phyloP scores from a whole-genome alignment of 495 filamentous ascomycete species.

The Aspergillus incahuasiensis region DNA sequence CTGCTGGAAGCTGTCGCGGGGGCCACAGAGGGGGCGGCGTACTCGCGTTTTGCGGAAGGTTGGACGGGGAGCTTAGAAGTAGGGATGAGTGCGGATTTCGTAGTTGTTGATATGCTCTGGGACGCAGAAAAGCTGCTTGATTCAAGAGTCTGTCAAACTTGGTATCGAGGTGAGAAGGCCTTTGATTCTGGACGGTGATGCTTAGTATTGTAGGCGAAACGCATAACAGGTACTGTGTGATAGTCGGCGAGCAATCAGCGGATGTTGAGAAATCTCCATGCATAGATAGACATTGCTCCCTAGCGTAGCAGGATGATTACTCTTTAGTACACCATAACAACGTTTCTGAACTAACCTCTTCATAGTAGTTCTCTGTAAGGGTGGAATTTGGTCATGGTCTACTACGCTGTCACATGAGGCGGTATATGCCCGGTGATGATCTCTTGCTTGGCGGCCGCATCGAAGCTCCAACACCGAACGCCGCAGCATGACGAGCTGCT shows the following conservation, averaged over 20 bases:
- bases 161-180: slow-evolving; percentile 45
- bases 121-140: slow-evolving; percentile 45
- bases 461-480: slow-evolving; percentile 1
- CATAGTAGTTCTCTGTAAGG: neutral
- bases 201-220: too few species aligned
- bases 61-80: slow-evolving; percentile 44
- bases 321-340: too few species aligned
- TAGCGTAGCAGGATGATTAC: too few species aligned
- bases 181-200: slow-evolving; percentile 2
- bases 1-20: slow-evolving; percentile 47
- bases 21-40: slow-evolving; percentile 50
- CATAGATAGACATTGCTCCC: too few species aligned
- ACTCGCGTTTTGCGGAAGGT: slow-evolving; percentile 50
- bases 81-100: slow-evolving; percentile 52
- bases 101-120: slow-evolving; percentile 55
- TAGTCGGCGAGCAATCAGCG: too few species aligned
- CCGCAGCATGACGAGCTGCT: slow-evolving; percentile 8
- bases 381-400: too few species aligned
- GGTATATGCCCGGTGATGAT: slow-evolving; percentile 1
- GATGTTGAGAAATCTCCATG: too few species aligned
- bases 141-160: slow-evolving; percentile 49
- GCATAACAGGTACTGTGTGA: too few species aligned
- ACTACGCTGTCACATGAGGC: slow-evolving; percentile 17
- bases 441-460: slow-evolving; percentile 10
- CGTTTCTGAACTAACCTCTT: neutral